Conservation (phyloP, 2,329 filamentous ascomycete species). For the Cladophialophora immunda region DNA sequence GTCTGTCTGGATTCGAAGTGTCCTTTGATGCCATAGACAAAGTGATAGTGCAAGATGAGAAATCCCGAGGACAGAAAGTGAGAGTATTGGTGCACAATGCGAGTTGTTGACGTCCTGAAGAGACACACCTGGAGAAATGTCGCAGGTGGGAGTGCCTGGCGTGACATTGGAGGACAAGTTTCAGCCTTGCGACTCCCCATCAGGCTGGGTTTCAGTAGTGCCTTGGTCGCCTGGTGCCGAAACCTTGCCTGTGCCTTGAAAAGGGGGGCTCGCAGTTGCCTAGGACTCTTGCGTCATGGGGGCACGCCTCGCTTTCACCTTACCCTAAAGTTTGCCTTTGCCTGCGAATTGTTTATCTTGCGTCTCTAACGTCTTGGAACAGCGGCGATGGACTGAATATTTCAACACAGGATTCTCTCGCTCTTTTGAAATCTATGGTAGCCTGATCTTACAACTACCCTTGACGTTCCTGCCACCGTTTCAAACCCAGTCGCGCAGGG, state of each 20-base stretch:
- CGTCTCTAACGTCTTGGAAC: neutral
- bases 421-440: neutral
- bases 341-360: conserved; percentile 6
- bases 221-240: conserved; percentile 11
- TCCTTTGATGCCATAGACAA: conserved; percentile 33
- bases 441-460: neutral
- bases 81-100: neutral
- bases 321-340: neutral
- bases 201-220: conserved; percentile 16
- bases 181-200: conserved; percentile 12
- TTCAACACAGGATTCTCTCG: neutral
- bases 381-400: neutral
- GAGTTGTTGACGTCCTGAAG: neutral
- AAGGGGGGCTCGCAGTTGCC: conserved; percentile 2
- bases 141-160: conserved; percentile 5
- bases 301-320: conserved; percentile 13
- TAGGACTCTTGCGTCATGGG: conserved; percentile 30
- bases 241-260: conserved; percentile 12
- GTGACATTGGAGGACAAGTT: neutral
- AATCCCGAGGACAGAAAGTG: neutral
- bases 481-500: neutral
- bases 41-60: neutral
- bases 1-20: conserved; percentile 10
- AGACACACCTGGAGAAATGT: neutral
- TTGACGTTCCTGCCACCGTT: neutral